phyloP scores from a whole-genome alignment of 2,329 filamentous ascomycete genomes.

The Botrytis fabae region DNA sequence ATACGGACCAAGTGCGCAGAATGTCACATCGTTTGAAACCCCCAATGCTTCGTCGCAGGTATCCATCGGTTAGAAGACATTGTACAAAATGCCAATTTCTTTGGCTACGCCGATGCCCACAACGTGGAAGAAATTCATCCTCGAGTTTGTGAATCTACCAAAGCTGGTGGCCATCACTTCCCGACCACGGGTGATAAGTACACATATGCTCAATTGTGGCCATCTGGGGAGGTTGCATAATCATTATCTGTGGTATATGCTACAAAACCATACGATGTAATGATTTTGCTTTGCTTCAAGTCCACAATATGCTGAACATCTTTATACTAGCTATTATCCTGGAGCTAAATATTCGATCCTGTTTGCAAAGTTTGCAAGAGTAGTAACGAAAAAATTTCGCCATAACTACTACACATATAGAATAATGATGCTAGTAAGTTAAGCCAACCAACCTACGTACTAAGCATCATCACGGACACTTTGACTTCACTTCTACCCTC shows the following conservation, averaged over 20 bases:
- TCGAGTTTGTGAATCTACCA: conserved; percentile 29
- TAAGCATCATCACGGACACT: background rate
- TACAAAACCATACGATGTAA: background rate
- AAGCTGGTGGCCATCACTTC: too few species aligned
- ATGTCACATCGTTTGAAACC: conserved; percentile 57
- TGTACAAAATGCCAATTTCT: conserved; percentile 51
- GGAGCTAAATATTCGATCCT: background rate
- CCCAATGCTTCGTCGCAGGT: conserved; percentile 73
- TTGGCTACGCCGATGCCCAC: conserved; percentile 56
- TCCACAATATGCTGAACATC: background rate
- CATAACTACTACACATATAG: background rate
- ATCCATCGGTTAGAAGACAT: conserved; percentile 58
- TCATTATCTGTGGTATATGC: background rate
- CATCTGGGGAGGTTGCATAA: too few species aligned
- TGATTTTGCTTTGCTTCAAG: background rate
- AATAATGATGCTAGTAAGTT: too few species aligned
- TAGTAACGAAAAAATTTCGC: background rate
- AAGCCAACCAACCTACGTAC: too few species aligned
- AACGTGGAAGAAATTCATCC: conserved; percentile 64
- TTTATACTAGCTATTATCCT: rapidly evolving
- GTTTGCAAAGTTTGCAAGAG: background rate
- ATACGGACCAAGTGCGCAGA: conserved; percentile 61
- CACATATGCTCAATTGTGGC: too few species aligned
- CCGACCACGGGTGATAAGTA: too few species aligned
- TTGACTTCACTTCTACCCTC: background rate